Conservation (phyloP, 371 early-diverging fungal genomes). For the Actinomucor elegans region DNA sequence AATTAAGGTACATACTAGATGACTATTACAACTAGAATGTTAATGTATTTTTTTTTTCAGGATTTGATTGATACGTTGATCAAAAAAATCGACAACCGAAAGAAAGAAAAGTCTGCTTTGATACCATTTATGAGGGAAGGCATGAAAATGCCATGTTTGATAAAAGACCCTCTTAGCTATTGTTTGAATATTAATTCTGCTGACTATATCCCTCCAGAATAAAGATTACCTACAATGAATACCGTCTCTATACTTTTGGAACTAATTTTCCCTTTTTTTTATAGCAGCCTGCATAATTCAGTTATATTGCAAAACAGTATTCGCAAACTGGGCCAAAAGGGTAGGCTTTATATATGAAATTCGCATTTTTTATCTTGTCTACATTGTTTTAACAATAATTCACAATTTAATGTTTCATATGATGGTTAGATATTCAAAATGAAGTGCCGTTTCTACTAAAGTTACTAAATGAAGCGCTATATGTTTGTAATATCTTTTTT, state of each 20-base stretch:
- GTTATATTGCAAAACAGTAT: no score
- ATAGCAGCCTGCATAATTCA: no score
- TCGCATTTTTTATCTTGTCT: no score
- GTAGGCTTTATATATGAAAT: no score
- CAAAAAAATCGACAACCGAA: neutral
- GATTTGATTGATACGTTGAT: neutral
- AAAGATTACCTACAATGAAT: neutral
- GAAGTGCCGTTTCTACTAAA: no score
- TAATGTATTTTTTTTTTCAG: neutral
- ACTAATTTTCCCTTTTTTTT: no score
- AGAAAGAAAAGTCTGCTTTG: neutral
- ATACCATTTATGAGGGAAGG: neutral
- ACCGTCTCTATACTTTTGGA: neutral
- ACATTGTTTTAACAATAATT: no score
- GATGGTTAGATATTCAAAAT: no score
- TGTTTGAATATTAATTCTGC: neutral
- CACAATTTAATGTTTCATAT: no score
- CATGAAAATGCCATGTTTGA: neutral
- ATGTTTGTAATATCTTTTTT: no score
- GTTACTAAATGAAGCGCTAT: no score
- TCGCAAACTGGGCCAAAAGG: no score
- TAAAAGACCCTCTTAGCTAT: neutral
- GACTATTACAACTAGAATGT: neutral
- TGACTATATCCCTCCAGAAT: neutral
- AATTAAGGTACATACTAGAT: neutral